Conservation (phyloP, 2,329 filamentous ascomycete genomes). For the Hypoxylon sp. region DNA sequence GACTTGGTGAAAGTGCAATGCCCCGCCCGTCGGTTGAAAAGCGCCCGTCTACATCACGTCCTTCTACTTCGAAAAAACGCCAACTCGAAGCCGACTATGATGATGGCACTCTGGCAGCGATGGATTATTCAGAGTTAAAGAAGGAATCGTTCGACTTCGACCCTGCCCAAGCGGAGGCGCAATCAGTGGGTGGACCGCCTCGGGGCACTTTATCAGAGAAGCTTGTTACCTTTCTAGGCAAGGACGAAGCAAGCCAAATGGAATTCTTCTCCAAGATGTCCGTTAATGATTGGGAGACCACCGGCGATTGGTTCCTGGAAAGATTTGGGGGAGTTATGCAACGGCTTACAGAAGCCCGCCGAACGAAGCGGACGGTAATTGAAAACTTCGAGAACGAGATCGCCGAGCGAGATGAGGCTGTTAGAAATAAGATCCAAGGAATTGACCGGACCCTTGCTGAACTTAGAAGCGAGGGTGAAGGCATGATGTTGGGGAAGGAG, state of each 20-base stretch:
- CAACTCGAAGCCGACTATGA: slow-evolving; percentile 65
- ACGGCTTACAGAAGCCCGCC: slow-evolving; percentile 62
- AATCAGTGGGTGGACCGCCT: slow-evolving; percentile 53
- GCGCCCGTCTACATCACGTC: slow-evolving; percentile 35
- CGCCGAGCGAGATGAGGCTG: slow-evolving; percentile 66
- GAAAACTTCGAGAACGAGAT: slow-evolving; percentile 68
- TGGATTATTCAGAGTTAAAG: slow-evolving; percentile 66
- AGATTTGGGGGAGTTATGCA: slow-evolving; percentile 66
- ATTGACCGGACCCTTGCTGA: slow-evolving; percentile 68
- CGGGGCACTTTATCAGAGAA: slow-evolving; percentile 61
- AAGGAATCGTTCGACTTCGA: slow-evolving; percentile 70
- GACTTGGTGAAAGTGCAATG: slow-evolving; percentile 48
- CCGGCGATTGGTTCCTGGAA: slow-evolving; percentile 71
- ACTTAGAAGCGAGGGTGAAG: slow-evolving; percentile 68
- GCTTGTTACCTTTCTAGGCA: slow-evolving; percentile 61
- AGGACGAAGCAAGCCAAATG: slow-evolving; percentile 57
- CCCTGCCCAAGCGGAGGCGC: slow-evolving; percentile 61
- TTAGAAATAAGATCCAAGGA: slow-evolving; percentile 65
- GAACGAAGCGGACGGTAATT: slow-evolving; percentile 64
- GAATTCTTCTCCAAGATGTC: slow-evolving; percentile 68
- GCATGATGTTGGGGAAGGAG: slow-evolving; percentile 61
- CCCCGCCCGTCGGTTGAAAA: slow-evolving; percentile 47
- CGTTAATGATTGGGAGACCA: slow-evolving; percentile 69
- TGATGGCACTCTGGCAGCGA: slow-evolving; percentile 66
- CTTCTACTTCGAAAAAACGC: slow-evolving; percentile 48